These are phyloP conservation scores for Spongispora temasekensis DNA, from an alignment of 1,284 basidiomycete genomes.

Conservation along the genomic window DNA sequence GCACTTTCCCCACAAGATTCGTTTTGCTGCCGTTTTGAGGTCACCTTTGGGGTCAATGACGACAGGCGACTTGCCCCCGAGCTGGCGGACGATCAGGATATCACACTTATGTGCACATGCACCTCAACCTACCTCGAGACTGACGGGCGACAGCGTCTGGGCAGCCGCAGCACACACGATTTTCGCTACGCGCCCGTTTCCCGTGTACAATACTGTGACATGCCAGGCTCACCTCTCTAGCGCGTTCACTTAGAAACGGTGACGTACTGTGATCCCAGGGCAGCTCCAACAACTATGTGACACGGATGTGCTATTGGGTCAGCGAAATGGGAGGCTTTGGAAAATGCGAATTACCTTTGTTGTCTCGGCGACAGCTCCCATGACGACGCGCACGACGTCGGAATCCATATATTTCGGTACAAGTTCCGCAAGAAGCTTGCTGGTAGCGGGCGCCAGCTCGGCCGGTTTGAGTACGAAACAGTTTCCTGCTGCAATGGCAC, in stretches of 20 bases:
- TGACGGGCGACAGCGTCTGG: constrained; percentile 82
- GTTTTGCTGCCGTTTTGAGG: constrained; percentile 56
- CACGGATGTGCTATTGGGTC: constrained; percentile 41
- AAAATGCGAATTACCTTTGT: constrained; percentile 51
- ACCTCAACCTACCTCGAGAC: constrained; percentile 60
- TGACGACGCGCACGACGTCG: constrained; percentile 70
- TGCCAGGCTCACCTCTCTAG: neutral
- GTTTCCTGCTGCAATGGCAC: constrained; percentile 83
- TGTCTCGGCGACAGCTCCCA: constrained; percentile 76
- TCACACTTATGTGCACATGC: neutral
- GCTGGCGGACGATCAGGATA: constrained; percentile 21
- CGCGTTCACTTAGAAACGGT: neutral
- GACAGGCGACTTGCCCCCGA: constrained; percentile 73
- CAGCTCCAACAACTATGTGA: constrained; percentile 66
- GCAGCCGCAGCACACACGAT: constrained; percentile 85
- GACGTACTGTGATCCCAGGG: constrained; percentile 84
- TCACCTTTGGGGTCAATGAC: constrained; percentile 74
- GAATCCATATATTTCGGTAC: constrained; percentile 82
- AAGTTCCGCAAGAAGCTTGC: constrained; percentile 71
- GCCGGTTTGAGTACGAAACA: constrained; percentile 79
- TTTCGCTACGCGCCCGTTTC: constrained; percentile 74
- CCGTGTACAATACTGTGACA: constrained; percentile 51
- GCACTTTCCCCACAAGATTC: constrained; percentile 81
- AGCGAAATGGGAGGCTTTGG: neutral
- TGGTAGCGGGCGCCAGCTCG: constrained; percentile 70